A percentile compares a stretch with the other conserved stretches of the same genome.
Evolutionary conservation across 768 basidiomycete species (phyloP).

Genomic region (Lentinula edodes): DNA sequence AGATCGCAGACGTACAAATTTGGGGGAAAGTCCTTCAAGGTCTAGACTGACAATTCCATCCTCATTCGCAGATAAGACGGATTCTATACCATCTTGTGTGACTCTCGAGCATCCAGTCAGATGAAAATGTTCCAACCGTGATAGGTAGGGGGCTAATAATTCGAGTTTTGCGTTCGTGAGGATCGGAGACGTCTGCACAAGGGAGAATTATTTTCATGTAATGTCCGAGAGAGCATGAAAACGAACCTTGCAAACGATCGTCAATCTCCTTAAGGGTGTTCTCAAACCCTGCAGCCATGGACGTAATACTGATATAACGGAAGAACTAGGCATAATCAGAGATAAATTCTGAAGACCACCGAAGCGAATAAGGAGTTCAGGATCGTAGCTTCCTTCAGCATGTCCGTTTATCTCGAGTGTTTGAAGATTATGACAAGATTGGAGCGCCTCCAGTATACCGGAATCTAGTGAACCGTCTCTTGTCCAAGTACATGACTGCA

Average conservation of each 20-base stretch:
- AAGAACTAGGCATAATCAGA: constrained; percentile 67
- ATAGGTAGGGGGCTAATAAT: constrained; percentile 42
- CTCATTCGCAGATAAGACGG: constrained; percentile 39
- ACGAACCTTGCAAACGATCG: constrained; percentile 65
- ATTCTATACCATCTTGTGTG: constrained; percentile 54
- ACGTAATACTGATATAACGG: constrained; percentile 4
- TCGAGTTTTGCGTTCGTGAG: constrained; percentile 55
- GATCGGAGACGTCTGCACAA: constrained; percentile 44
- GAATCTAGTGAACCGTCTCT: constrained; percentile 69
- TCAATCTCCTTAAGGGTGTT: constrained; percentile 44
- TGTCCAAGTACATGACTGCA: constrained; percentile 71
- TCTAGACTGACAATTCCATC: constrained; percentile 47
- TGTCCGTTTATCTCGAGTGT: constrained; percentile 74
- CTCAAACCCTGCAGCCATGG: constrained; percentile 25
- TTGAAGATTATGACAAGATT: constrained; percentile 29
- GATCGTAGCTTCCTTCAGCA: constrained; percentile 47
- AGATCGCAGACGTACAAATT: constrained; percentile 42
- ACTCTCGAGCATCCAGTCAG: constrained; percentile 68
- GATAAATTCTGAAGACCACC: constrained; percentile 48
- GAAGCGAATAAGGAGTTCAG: constrained; percentile 44
- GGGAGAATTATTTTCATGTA: not conserved
- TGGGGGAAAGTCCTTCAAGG: constrained; percentile 56
- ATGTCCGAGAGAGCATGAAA: not conserved
- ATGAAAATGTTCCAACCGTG: constrained; percentile 48
- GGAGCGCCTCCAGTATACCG: constrained; percentile 50